These are phyloP conservation scores for Trichoderma citrinoviride DNA, from an alignment of 2,329 filamentous ascomycete genomes.

Conservation along the genomic window DNA sequence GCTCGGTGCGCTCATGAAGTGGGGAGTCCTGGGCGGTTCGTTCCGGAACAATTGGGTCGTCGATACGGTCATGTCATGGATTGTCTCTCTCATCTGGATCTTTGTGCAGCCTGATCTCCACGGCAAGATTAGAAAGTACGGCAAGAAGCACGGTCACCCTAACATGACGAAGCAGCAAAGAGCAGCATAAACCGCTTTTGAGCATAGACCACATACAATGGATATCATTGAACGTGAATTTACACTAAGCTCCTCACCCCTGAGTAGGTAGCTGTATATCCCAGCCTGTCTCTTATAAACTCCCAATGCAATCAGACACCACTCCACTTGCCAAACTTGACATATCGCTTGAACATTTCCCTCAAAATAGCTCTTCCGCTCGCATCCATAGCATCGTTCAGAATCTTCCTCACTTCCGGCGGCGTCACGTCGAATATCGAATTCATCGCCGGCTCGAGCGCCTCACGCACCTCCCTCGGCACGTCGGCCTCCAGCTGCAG, in stretches of 20 bases:
- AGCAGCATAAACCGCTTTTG: background rate
- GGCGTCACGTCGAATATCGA: conserved; percentile 59
- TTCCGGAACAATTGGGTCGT: conserved; percentile 58
- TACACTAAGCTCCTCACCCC: conserved; percentile 5
- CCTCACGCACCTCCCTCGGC: conserved; percentile 50
- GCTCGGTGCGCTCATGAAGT: conserved; percentile 70
- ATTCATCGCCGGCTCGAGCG: conserved; percentile 57
- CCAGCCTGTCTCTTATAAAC: conserved; percentile 2
- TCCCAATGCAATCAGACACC: conserved; percentile 45
- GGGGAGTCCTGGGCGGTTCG: conserved; percentile 53
- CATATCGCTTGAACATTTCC: conserved; percentile 58
- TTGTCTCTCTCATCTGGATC: conserved; percentile 55
- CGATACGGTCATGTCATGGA: conserved; percentile 56
- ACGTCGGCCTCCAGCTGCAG: conserved; percentile 58
- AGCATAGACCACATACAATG: background rate
- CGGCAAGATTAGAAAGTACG: conserved; percentile 55
- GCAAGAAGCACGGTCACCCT: conserved; percentile 58
- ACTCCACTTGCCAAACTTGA: conserved; percentile 63
- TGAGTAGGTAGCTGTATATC: background rate
- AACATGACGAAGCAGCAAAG: conserved; percentile 42
- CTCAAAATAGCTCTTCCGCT: conserved; percentile 58
- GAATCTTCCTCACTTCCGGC: conserved; percentile 51
- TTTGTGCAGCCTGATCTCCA: conserved; percentile 58
- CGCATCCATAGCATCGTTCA: conserved; percentile 59
- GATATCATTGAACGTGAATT: background rate